Conservation (phyloP, 2,329 filamentous ascomycete species). For the Dothiorella sarmentorum region DNA sequence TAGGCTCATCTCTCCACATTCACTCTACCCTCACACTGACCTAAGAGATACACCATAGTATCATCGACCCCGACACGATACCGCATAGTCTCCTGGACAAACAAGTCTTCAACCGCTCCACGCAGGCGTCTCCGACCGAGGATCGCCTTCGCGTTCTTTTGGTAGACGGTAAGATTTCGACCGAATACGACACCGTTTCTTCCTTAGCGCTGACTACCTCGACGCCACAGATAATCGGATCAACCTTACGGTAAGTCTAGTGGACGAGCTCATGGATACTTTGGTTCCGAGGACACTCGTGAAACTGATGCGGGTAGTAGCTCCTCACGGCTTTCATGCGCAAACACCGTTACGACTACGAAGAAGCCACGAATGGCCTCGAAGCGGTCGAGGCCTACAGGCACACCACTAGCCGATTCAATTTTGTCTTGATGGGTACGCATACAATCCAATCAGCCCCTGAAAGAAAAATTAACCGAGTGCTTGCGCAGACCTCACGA, state of each 20-base stretch:
- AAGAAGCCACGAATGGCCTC: slow-evolving; percentile 33
- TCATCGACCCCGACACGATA: background rate
- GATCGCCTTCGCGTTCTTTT: background rate
- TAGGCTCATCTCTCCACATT: background rate
- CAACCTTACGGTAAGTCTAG: slow-evolving; percentile 12
- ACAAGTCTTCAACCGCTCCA: background rate
- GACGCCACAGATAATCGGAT: slow-evolving; percentile 12
- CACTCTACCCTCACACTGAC: background rate
- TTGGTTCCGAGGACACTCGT: background rate
- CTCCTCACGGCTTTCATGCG: slow-evolving; percentile 33
- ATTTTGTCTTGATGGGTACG: slow-evolving; percentile 33
- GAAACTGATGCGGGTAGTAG: slow-evolving; percentile 18
- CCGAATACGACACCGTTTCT: too few relatives aligned
- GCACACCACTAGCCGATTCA: slow-evolving; percentile 20
- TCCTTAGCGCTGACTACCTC: background rate
- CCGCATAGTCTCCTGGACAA: background rate
- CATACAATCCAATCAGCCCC: background rate
- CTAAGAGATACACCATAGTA: background rate
- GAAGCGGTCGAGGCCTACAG: slow-evolving; percentile 31
- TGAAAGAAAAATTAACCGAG: too few relatives aligned
- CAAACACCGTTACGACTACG: slow-evolving; percentile 25
- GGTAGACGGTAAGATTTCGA: background rate
- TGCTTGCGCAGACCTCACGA: slow-evolving; percentile 34
- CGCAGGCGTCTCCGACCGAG: background rate
- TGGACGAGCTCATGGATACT: too few relatives aligned